phyloP scores from a whole-genome alignment of 306 rosid species.

The Elaeagnus macrophylla region DNA sequence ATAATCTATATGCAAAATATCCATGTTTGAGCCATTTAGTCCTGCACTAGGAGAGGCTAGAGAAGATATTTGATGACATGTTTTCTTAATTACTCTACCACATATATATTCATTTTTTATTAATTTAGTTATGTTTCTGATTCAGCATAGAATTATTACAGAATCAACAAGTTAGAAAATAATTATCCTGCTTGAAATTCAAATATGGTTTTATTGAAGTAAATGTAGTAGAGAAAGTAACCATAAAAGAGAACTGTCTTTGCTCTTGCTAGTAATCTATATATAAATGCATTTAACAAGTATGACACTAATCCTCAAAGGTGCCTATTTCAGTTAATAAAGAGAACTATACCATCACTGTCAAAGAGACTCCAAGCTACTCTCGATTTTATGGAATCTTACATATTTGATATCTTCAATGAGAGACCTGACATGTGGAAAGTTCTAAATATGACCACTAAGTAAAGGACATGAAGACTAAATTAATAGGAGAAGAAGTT shows the following conservation, averaged over 20 bases:
- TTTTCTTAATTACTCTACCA: not conserved
- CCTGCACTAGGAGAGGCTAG: not conserved
- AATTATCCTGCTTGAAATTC: not conserved
- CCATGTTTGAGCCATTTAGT: not conserved
- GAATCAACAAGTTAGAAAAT: no score
- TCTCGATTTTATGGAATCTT: constrained; percentile 88
- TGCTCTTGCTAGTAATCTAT: not conserved
- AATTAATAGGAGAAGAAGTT: constrained; percentile 4
- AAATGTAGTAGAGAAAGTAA: not conserved
- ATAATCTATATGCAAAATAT: not conserved
- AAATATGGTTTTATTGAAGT: not conserved
- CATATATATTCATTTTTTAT: no score
- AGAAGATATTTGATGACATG: not conserved
- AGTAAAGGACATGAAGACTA: not conserved
- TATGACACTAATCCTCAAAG: not conserved
- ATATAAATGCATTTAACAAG: no score
- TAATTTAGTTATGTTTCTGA: no score
- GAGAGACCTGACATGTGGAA: constrained; percentile 74
- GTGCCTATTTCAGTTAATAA: not conserved
- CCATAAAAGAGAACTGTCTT: not conserved
- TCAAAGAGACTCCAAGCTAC: constrained; percentile 79
- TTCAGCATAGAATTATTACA: no score
- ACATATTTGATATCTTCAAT: constrained; percentile 84
- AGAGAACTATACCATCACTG: constrained; percentile 62
- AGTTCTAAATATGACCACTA: not conserved